Conservation (phyloP, 169 alveolate species). For the Cryptosporidium ryanae region DNA sequence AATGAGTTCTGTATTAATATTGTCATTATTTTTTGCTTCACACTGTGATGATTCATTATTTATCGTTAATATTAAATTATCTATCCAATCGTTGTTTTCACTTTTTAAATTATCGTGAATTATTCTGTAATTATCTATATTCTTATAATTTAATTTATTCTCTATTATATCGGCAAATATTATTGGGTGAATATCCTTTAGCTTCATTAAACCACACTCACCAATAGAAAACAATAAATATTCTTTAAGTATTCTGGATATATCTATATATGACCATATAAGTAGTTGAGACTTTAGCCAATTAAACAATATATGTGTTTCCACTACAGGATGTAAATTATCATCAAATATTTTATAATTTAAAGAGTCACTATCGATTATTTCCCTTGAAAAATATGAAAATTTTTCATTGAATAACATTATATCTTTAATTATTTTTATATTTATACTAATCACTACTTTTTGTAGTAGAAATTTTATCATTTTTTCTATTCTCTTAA, state of each 20-base stretch:
- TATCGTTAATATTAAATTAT: background rate
- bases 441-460: constrained; percentile 16
- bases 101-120: background rate
- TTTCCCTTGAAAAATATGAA: constrained; percentile 34
- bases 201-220: background rate
- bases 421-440: constrained; percentile 1
- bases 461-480: constrained; percentile 27
- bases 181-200: constrained; percentile 26
- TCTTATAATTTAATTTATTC: background rate
- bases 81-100: constrained; percentile 8
- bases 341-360: background rate
- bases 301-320: constrained; percentile 27
- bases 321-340: constrained; percentile 28
- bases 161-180: constrained; percentile 19
- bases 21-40: background rate
- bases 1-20: background rate
- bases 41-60: background rate
- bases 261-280: constrained; percentile 67
- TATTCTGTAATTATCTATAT: background rate
- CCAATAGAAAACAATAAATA: constrained; percentile 4
- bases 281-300: constrained; percentile 62
- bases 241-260: constrained; percentile 13
- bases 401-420: constrained; percentile 14
- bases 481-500: background rate
- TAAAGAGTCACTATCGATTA: constrained; percentile 3